These are phyloP conservation scores for Chlorella sp. DNA, from an alignment of 139 green algal species.

Conservation along the genomic window DNA sequence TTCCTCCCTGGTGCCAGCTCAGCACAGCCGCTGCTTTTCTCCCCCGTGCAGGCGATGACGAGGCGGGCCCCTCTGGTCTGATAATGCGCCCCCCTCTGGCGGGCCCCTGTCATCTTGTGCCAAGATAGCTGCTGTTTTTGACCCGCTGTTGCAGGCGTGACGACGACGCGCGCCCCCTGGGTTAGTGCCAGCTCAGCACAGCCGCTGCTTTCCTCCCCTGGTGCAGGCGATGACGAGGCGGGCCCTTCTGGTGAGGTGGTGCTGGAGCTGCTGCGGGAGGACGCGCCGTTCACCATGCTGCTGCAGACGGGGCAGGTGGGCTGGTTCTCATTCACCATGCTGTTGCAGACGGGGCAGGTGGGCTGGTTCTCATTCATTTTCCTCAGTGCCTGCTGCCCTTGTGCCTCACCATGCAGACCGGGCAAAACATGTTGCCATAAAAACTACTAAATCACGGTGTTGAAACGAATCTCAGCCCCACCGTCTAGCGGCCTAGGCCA, in stretches of 20 bases:
- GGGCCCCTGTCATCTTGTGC: too few species aligned
- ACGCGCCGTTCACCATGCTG: conserved; percentile 41
- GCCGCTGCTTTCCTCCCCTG: too few species aligned
- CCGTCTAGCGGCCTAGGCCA: too few species aligned
- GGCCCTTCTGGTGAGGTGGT: conserved; percentile 26
- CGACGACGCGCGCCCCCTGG: too few species aligned
- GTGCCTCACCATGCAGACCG: neutral
- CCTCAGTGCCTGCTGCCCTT: neutral
- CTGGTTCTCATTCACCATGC: neutral
- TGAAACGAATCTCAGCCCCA: too few species aligned
- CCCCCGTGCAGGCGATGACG: conserved; percentile 27
- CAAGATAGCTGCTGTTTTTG: too few species aligned
- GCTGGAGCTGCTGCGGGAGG: conserved; percentile 35
- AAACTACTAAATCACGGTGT: neutral
- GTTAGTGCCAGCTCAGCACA: too few species aligned
- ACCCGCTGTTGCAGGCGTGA: too few species aligned
- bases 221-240: conserved; percentile 32
- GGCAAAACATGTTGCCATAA: neutral
- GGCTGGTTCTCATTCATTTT: neutral
- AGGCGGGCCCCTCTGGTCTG: conserved; percentile 10
- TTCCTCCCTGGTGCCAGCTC: neutral
- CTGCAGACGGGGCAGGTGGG: conserved; percentile 33
- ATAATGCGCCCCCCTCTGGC: too few species aligned
- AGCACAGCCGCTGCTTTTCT: too few species aligned
- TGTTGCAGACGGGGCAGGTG: conserved; percentile 12